phyloP scores from a whole-genome alignment of 148 eudicot species.

The Rhododendron williamsianum region DNA sequence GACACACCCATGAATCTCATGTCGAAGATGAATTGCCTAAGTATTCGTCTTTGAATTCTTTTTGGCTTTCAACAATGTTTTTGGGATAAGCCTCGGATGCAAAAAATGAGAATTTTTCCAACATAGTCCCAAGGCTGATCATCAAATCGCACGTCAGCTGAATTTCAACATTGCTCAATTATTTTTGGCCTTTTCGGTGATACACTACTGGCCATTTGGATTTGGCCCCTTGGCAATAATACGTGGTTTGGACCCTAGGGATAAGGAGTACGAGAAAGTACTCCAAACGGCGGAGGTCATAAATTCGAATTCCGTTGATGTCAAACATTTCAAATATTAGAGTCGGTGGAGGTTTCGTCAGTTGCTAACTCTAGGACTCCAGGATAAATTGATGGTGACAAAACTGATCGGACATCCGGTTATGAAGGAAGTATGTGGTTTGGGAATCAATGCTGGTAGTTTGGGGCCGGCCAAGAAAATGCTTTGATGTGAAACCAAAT shows the following conservation, averaged over 20 bases:
- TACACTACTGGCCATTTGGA: neutral
- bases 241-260: too few species aligned
- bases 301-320: too few species aligned
- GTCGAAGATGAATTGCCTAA: neutral
- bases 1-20: neutral
- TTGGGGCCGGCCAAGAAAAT: neutral
- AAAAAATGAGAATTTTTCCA: neutral
- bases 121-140: neutral
- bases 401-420: too few species aligned
- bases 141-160: neutral
- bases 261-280: too few species aligned
- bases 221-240: neutral
- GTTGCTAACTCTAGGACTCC: too few species aligned
- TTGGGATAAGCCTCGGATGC: neutral
- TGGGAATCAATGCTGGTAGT: neutral
- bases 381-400: too few species aligned
- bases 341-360: too few species aligned
- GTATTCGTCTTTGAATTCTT: neutral
- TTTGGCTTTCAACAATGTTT: neutral
- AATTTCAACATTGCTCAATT: neutral
- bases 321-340: too few species aligned
- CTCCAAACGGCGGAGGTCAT: too few species aligned
- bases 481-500: too few species aligned
- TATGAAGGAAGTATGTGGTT: too few species aligned
- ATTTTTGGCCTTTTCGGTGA: neutral